phyloP scores from a whole-genome alignment of 371 early-diverging fungal genomes.

The Rhizopus sp. region DNA sequence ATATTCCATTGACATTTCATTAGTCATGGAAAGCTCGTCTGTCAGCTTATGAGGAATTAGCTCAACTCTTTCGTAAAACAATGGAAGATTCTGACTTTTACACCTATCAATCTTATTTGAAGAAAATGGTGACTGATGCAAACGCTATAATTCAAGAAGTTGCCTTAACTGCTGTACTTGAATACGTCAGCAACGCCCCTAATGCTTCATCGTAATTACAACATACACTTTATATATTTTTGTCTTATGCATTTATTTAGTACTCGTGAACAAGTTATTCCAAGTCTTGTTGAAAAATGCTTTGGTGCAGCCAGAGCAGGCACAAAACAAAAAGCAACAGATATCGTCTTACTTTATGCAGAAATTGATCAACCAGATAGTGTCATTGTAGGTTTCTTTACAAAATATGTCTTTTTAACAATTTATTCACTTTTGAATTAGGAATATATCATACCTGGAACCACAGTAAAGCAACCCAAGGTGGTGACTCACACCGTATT shows the following conservation, averaged over 20 bases:
- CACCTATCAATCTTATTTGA: conserved; percentile 68
- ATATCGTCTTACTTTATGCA: conserved; percentile 81
- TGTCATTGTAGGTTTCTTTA: conserved; percentile 64
- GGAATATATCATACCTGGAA: conserved; percentile 77
- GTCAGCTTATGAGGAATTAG: conserved; percentile 84
- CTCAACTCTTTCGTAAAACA: conserved; percentile 65
- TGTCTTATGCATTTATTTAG: conserved; percentile 32
- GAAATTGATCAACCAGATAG: conserved; percentile 87
- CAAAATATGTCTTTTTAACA: background rate
- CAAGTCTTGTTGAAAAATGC: conserved; percentile 87
- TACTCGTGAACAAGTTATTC: conserved; percentile 72
- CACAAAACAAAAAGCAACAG: conserved; percentile 77
- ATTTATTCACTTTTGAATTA: conserved; percentile 21
- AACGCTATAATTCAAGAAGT: conserved; percentile 94
- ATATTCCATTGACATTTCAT: conserved; percentile 1
- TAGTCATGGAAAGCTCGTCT: conserved; percentile 95
- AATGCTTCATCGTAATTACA: conserved; percentile 65
- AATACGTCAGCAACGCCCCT: conserved; percentile 84
- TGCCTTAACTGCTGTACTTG: conserved; percentile 74
- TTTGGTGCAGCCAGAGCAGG: conserved; percentile 82
- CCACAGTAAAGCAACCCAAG: conserved; percentile 91
- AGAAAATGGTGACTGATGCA: conserved; percentile 82
- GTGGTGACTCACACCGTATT: conserved; percentile 77
- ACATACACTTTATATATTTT: conserved; percentile 5
- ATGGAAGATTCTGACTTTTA: conserved; percentile 69